These are phyloP conservation scores for Penicillium sp. DNA, from an alignment of 2,329 filamentous ascomycete genomes.

Conservation along the genomic window DNA sequence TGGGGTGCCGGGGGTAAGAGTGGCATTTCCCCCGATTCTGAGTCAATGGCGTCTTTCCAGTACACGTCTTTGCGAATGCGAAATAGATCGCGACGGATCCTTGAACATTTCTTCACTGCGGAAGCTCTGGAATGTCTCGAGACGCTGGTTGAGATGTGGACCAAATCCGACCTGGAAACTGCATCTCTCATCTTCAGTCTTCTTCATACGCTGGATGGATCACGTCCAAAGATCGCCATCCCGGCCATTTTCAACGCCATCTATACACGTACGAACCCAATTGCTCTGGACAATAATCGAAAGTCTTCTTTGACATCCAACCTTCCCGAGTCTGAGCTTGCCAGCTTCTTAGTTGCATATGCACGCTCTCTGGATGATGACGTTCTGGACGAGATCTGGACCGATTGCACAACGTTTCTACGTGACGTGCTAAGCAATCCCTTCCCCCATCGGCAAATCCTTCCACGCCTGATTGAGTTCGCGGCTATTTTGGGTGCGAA, in stretches of 20 bases:
- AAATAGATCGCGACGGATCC: conserved; percentile 76
- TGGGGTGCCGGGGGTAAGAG: conserved; percentile 64
- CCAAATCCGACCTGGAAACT: conserved; percentile 49
- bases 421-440: conserved; percentile 88
- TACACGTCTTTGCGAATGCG: conserved; percentile 89
- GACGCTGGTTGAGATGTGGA: conserved; percentile 83
- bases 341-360: conserved; percentile 86
- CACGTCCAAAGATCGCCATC: conserved; percentile 83
- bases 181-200: conserved; percentile 72
- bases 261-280: conserved; percentile 86
- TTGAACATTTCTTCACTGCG: conserved; percentile 88
- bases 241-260: conserved; percentile 94
- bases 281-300: conserved; percentile 68
- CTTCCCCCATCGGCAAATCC: conserved; percentile 85
- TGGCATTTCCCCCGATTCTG: conserved; percentile 53
- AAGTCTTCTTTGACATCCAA: conserved; percentile 87
- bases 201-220: conserved; percentile 84
- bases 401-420: conserved; percentile 85
- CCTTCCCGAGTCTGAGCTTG: conserved; percentile 75
- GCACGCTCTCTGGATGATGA: conserved; percentile 88
- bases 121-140: conserved; percentile 92
- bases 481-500: conserved; percentile 87
- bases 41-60: conserved; percentile 74
- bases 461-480: conserved; percentile 82
- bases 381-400: conserved; percentile 97